Percentiles rank a stretch among this genome's conserved stretches.
These are phyloP conservation scores for Myxozyma monticola DNA, from an alignment of 805 yeast species.

Conservation along the genomic window DNA sequence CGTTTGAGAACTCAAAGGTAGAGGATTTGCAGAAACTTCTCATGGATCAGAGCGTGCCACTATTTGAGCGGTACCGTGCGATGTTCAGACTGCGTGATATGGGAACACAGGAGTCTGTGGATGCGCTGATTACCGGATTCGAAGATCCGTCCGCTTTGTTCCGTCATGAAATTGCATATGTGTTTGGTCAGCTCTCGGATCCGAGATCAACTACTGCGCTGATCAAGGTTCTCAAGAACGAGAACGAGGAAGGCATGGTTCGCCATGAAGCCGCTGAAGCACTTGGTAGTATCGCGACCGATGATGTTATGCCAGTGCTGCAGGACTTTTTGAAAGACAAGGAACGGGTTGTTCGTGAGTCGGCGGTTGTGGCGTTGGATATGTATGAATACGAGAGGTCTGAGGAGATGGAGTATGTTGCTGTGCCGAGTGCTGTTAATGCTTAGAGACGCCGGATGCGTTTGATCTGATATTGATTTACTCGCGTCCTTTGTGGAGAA, in stretches of 20 bases:
- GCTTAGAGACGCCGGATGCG: not conserved
- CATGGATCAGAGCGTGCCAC: conserved; percentile 72
- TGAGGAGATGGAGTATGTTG: conserved; percentile 29
- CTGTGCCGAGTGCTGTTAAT: not conserved
- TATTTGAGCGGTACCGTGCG: conserved; percentile 95
- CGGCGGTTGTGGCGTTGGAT: conserved; percentile 95
- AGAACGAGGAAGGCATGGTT: conserved; percentile 92
- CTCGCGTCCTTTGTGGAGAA: not conserved
- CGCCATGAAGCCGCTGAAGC: conserved; percentile 99
- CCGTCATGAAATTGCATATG: conserved; percentile 97
- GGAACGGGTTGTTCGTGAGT: conserved; percentile 90
- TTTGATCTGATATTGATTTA: not conserved
- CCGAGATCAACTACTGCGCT: conserved; percentile 90
- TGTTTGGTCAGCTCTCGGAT: conserved; percentile 94
- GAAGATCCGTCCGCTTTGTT: conserved; percentile 88
- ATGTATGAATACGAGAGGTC: conserved; percentile 87
- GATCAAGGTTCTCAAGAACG: conserved; percentile 74
- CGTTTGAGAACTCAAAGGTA: conserved; percentile 56
- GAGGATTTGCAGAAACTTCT: conserved; percentile 65
- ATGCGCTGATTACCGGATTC: conserved; percentile 88
- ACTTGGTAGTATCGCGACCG: conserved; percentile 93
- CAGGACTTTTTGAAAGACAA: conserved; percentile 74
- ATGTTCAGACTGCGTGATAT: conserved; percentile 97
- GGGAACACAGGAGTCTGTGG: conserved; percentile 88
- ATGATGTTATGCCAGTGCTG: conserved; percentile 88